Percentiles rank a stretch among this genome's conserved stretches.
phyloP scores from a whole-genome alignment of 176 grass and related monocot species.

The Zea mays region Zm-B73-REFERENCE-NAM-5.0 NC_050100.1:8537501-8538000 shows the following conservation, averaged over 20 bases:
- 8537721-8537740: slow-evolving; percentile 31
- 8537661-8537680: slow-evolving; percentile 90
- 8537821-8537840: slow-evolving; percentile 49
- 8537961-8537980: slow-evolving; percentile 24
- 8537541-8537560: slow-evolving; percentile 25
- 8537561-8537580: slow-evolving; percentile 14
- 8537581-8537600: slow-evolving; percentile 28
- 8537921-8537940: slow-evolving; percentile 40
- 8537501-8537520: background rate
- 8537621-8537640: slow-evolving; percentile 67
- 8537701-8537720: slow-evolving; percentile 28
- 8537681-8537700: slow-evolving; percentile 87
- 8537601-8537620: slow-evolving; percentile 41
- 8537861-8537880: slow-evolving; percentile 97
- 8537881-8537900: slow-evolving; percentile 97
- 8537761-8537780: slow-evolving; percentile 17
- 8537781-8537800: slow-evolving; percentile 32
- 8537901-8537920: slow-evolving; percentile 91
- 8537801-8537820: slow-evolving; percentile 10
- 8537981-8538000: slow-evolving; percentile 8
- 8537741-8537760: slow-evolving; percentile 16
- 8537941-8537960: slow-evolving; percentile 18
- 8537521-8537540: background rate
- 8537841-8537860: slow-evolving; percentile 93
- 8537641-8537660: slow-evolving; percentile 84